Evolutionary conservation across 2,329 filamentous ascomycete genomes (phyloP), one percentile per base, ranked within the genome.

Genomic region (Arthrinium phaeospermum): DNA sequence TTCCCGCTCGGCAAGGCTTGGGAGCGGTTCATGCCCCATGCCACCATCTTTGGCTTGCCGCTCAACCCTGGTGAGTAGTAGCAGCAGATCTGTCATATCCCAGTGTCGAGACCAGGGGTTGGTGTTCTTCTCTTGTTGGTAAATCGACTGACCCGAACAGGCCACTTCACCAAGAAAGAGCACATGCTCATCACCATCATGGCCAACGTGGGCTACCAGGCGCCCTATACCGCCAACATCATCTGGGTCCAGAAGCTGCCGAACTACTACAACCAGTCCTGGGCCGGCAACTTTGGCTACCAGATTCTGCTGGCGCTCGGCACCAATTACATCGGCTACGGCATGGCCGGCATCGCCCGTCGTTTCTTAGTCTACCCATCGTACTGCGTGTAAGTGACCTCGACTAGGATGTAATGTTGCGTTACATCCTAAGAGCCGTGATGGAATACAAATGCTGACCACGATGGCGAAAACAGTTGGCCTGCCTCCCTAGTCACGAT

Each of bases 151-250:
- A 61, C 30, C 16, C 53, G 4, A 37, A 61, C 53, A 53, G 47
- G 68, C 4, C 47, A 44, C 14, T 91, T 91, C 77, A 87, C 86
- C 71, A 86, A 86, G 76, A 91, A 91, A 80, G 89, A 91, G 78
- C 89, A 91, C 77, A 85, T 88, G 82, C 79, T 90, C 69, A 87
- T 90, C 73, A 85, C 86, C 44, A 88, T 90, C 78, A 89, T 90
- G 87, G 89, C 91, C 71, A 91, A 92, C 78, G 87, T 88, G 16
- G 85, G 86, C 16, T 84, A 81, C 75, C 82, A 81, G 34, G 77
- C 82, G 19, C 86, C 86, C 0, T 88, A 88, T 75, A 87, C 86
- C 0, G 80, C 85, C 76, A 84, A 85, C 73, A 85, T 88, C 68
- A 82, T 87, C 67, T 87, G 85, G 85, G 84, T 83, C 2, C 87